Percentiles rank a stretch among this genome's conserved stretches.
These are phyloP conservation scores for Colletotrichum godetiae DNA, from an alignment of 2,329 filamentous ascomycete species.

Conservation along the genomic window DNA sequence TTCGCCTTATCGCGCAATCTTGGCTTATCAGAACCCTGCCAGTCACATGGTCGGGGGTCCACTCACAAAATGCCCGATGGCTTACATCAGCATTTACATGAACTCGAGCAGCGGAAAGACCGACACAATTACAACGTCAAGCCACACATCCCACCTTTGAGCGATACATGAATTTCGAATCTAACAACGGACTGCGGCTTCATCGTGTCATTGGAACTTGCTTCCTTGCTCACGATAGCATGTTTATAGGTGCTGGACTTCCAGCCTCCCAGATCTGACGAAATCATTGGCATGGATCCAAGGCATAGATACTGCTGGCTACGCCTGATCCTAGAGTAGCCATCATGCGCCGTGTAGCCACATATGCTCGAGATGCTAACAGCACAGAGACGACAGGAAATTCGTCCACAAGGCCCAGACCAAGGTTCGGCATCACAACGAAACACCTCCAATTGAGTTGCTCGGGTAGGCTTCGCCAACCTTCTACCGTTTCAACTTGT, in stretches of 20 bases:
- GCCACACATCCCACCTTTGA: constrained; percentile 4
- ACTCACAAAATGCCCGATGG: background rate
- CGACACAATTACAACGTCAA: constrained; percentile 18
- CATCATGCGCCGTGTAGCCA: background rate
- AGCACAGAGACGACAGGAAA: background rate
- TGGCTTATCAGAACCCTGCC: background rate
- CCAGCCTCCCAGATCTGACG: background rate
- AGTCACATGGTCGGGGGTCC: background rate
- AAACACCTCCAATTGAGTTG: constrained; percentile 3
- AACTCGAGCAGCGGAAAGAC: constrained; percentile 1
- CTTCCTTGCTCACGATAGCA: no score
- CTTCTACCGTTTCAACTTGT: constrained; percentile 27
- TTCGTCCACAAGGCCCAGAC: background rate
- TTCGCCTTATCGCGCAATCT: constrained; percentile 10
- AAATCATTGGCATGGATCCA: no score
- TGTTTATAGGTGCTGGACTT: no score
- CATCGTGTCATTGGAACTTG: background rate
- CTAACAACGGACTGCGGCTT: background rate
- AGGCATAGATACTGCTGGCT: background rate
- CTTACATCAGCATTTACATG: background rate
- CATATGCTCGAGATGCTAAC: background rate
- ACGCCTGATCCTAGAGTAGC: background rate
- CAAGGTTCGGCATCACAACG: background rate
- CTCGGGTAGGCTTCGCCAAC: constrained; percentile 13
- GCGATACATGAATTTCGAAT: constrained; percentile 27